Conservation (phyloP, 2,329 filamentous ascomycete genomes). For the Cryphonectria parasitica region DNA sequence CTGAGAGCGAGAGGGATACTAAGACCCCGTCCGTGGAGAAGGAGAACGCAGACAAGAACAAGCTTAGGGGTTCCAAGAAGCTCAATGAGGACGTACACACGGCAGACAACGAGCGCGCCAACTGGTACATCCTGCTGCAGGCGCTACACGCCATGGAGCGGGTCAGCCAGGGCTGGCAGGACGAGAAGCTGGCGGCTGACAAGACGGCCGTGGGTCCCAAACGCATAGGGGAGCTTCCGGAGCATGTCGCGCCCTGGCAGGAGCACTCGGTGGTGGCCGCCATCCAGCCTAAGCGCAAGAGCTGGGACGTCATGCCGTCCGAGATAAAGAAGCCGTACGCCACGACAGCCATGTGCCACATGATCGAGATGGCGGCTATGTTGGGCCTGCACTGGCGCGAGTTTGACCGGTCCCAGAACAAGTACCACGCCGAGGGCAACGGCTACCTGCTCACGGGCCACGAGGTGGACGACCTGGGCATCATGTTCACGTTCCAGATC, state of each 20-base stretch:
- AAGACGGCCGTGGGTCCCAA: slow-evolving; percentile 31
- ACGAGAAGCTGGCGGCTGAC: slow-evolving; percentile 34
- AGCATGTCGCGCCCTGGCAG: slow-evolving; percentile 29
- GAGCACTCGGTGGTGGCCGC: slow-evolving; percentile 50
- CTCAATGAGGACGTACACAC: slow-evolving; percentile 49
- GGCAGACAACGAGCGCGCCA: slow-evolving; percentile 59
- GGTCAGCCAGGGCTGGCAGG: slow-evolving; percentile 52
- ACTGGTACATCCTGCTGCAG: slow-evolving; percentile 57
- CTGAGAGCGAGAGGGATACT: slow-evolving; percentile 42
- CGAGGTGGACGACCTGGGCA: slow-evolving; percentile 52
- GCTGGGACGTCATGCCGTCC: slow-evolving; percentile 57
- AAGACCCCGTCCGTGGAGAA: slow-evolving; percentile 26
- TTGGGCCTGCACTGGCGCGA: slow-evolving; percentile 63
- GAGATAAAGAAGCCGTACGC: slow-evolving; percentile 54
- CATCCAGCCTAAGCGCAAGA: slow-evolving; percentile 48
- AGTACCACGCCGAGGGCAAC: slow-evolving; percentile 60
- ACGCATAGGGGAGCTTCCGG: slow-evolving; percentile 29
- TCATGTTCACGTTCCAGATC: slow-evolving; percentile 58
- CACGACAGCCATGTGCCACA: slow-evolving; percentile 58
- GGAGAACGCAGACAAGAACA: slow-evolving; percentile 16
- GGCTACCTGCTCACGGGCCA: slow-evolving; percentile 55
- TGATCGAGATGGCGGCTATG: slow-evolving; percentile 58
- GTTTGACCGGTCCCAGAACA: slow-evolving; percentile 55
- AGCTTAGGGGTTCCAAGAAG: slow-evolving; percentile 30
- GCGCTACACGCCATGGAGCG: slow-evolving; percentile 55